Conservation (phyloP, 108 stramenopile genomes). For the Skeletonema costatum region DNA sequence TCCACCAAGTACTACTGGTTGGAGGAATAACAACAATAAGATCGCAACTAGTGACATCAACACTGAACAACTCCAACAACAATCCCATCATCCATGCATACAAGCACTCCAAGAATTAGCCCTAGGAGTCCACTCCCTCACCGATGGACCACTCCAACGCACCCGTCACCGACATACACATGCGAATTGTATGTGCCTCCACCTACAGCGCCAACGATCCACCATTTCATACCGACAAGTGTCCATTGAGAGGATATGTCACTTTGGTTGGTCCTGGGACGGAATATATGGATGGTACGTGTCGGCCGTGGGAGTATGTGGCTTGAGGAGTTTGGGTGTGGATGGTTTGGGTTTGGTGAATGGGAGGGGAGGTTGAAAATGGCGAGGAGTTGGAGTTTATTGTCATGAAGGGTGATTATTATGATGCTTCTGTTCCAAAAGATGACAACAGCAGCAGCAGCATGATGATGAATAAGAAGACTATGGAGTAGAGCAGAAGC, state of each 20-base stretch:
- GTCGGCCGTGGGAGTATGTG: conserved; percentile 58
- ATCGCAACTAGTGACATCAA: background rate
- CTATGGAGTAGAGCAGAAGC: conserved; percentile 55
- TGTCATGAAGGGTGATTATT: conserved; percentile 72
- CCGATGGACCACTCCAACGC: conserved; percentile 38
- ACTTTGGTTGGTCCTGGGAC: conserved; percentile 63
- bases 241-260: conserved; percentile 61
- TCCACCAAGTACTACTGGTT: conserved; percentile 3
- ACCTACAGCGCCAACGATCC: conserved; percentile 56
- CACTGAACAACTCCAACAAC: background rate
- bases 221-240: conserved; percentile 68
- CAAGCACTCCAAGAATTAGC: conserved; percentile 44
- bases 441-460: no score
- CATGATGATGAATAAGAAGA: no score
- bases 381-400: conserved; percentile 63
- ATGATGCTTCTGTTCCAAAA: conserved; percentile 43
- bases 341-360: background rate
- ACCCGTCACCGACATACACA: conserved; percentile 41
- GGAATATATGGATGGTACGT: conserved; percentile 50
- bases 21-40: background rate
- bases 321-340: conserved; percentile 50
- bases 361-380: conserved; percentile 17
- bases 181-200: conserved; percentile 61
- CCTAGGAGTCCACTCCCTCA: conserved; percentile 36
- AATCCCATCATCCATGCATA: conserved; percentile 25